Evolutionary conservation across 1,284 basidiomycete species (phyloP), one percentile per base, ranked within the genome.

Genomic region (Puccinia horiana): DNA sequence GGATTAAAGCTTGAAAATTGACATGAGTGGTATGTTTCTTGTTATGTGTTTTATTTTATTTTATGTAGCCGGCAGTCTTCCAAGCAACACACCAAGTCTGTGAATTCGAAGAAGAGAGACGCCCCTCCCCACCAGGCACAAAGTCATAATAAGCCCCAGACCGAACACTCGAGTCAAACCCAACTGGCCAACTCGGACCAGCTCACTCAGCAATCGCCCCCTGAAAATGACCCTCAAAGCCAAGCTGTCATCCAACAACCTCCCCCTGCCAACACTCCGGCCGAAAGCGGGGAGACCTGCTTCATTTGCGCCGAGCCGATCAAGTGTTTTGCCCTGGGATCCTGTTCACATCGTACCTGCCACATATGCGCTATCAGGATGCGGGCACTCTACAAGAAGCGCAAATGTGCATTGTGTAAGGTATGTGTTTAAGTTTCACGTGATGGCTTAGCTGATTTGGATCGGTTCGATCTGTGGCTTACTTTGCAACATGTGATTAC

Each of bases 281-380:
- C 89, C 20, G 40, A 82, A 83, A 14, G 85, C 85, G 40, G n/a
- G n/a, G 86, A 87, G 49, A 87, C 92, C 4, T 99, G 97, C 88
- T 96, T 92, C 90, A 98, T 99, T 87, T 99, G 96, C 86, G 95
- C 96, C 0, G 95, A 99, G 86, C 93, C 93, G 1, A 91, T 98
- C 87, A 94, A 93, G 85, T 96, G 94, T 86, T 96, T 92, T 87
- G 92, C 94, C 14, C 88, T 98, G 23, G 93, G 94, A 11, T 91
- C 92, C 74, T 99, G 96, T 88, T 94, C 95, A 86, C 96, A 99
- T 87, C 89, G 93, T 61, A 95, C 93, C 9, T 96, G 94, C 88
- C 94, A 96, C 88, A 92, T 97, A 81, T 99, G 96, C 86, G 92
- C 94, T 0, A 88, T 98, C 73, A 91, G 96, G n/a, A 88, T 99